phyloP scores from a whole-genome alignment of 208 protist species.

The Trypanosomatidae sp. region DNA sequence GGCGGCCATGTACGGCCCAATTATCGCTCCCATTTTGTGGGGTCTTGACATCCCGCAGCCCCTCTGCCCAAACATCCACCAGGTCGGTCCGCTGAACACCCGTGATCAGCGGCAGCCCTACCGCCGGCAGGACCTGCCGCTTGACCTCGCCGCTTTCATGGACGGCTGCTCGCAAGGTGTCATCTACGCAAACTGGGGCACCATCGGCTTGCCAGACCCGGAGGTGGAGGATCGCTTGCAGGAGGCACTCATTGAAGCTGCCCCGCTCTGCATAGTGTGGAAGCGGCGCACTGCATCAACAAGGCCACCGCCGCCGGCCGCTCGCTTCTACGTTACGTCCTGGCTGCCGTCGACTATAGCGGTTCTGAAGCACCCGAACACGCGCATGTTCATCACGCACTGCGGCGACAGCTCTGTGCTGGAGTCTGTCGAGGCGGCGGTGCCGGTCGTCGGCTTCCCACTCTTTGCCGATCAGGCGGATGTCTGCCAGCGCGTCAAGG shows the following conservation, averaged over 20 bases:
- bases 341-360: slow-evolving; percentile 33
- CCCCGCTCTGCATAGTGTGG: slow-evolving; percentile 59
- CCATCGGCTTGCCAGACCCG: slow-evolving; percentile 21
- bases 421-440: slow-evolving; percentile 39
- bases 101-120: slow-evolving; percentile 23
- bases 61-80: slow-evolving; percentile 54
- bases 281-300: slow-evolving; percentile 14
- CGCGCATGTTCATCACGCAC: slow-evolving; percentile 44
- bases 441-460: slow-evolving; percentile 48
- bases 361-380: slow-evolving; percentile 51
- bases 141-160: slow-evolving; percentile 33
- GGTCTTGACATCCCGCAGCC: slow-evolving; percentile 52
- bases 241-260: slow-evolving; percentile 20
- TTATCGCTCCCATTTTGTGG: slow-evolving; percentile 44
- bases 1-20: slow-evolving; percentile 40
- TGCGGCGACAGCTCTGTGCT: slow-evolving; percentile 49
- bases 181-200: slow-evolving; percentile 62
- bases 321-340: slow-evolving; percentile 18
- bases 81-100: slow-evolving; percentile 44
- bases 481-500: slow-evolving; percentile 55
- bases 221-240: slow-evolving; percentile 21
- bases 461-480: slow-evolving; percentile 57
- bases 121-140: slow-evolving; percentile 13
- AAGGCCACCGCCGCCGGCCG: not conserved
- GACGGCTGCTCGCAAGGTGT: slow-evolving; percentile 34